A percentile compares a stretch with the other conserved stretches of the same genome.
Evolutionary conservation across 257 asterid genomes (phyloP).

Genomic region (Nicotiana tomentosiformis): DNA sequence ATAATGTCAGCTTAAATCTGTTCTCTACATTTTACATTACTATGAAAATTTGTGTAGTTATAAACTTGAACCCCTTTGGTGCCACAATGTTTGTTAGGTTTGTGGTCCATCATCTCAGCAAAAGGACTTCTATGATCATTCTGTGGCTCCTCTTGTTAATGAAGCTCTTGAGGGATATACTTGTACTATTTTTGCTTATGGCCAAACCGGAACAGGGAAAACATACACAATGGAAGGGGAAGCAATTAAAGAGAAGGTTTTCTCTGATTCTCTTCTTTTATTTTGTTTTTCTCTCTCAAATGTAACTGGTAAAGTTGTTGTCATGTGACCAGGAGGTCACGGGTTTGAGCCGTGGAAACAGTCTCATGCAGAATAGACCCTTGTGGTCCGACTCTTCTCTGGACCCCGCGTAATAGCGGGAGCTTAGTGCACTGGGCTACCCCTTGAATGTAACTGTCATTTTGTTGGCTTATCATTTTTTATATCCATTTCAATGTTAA

Average conservation of each 20-base stretch:
- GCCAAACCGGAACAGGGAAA: conserved; percentile 60
- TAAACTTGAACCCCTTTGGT: background rate
- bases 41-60: background rate
- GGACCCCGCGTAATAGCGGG: too few relatives aligned
- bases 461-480: background rate
- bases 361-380: too few relatives aligned
- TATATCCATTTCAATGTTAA: background rate
- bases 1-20: conserved; percentile 6
- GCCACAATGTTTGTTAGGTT: conserved; percentile 29
- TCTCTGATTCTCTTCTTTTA: background rate
- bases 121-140: conserved; percentile 40
- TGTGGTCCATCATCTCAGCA: conserved; percentile 44
- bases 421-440: too few relatives aligned
- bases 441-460: background rate
- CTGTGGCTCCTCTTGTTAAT: conserved; percentile 37
- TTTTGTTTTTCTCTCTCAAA: background rate
- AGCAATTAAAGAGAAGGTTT: conserved; percentile 45
- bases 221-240: conserved; percentile 68
- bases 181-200: conserved; percentile 58
- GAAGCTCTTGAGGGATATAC: conserved; percentile 57
- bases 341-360: too few relatives aligned
- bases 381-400: too few relatives aligned
- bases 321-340: too few relatives aligned
- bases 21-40: background rate
- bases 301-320: background rate